Base-by-base conservation (phyloP, 2,329 filamentous ascomycete species). In the Fusarium guadeloupense region DNA sequence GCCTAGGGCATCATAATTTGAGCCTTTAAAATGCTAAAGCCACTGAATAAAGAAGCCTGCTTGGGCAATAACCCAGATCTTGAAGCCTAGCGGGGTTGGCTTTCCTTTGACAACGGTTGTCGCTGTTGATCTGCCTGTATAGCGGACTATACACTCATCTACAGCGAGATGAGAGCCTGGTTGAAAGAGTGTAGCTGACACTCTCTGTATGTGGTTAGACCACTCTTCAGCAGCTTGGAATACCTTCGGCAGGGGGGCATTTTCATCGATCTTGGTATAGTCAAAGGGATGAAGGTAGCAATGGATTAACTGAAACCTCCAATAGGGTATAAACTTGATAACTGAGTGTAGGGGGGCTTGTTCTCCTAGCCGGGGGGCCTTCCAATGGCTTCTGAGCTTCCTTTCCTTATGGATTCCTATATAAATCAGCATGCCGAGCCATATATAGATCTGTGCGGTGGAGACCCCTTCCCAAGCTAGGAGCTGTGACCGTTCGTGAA, bases 111-210 rank as follows among this genome's bases (percentile, higher is more conserved):
- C n/a, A n/a, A n/a, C n/a, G n/a, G n/a, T n/a, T 25, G 23, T 25
- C 6, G 37, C 20, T 4, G 17, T 38, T 33, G 23, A 9, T 9
- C 23, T 42, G 20, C 52, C 44, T 12, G 25, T 45, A 39, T 38
- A 55, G 30, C 45, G 31, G 39, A 55, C 26, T 13, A 55, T 55
- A 14, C 40, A 43, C 33, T 55, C 45, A 44, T 55, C 52, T 14
- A 55, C 20, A 14, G 44, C 30, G 10, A 55, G 13, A 19, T 44
- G 19, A 8, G 38, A 49, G 4, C 52, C 52, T n/a, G 44, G 39
- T 14, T n/a, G 12, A 33, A 44, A 25, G 9, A 25, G 23, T 9
- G 6, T 9, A 6, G 23, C 9, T 25, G 53, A 43, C n/a, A 39
- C 40, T 7, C 20, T 17, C 34, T 49, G 31, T 30, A 56, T 50